These are phyloP conservation scores for Xylariaceae sp. DNA, from an alignment of 2,329 filamentous ascomycete species.

Conservation along the genomic window DNA sequence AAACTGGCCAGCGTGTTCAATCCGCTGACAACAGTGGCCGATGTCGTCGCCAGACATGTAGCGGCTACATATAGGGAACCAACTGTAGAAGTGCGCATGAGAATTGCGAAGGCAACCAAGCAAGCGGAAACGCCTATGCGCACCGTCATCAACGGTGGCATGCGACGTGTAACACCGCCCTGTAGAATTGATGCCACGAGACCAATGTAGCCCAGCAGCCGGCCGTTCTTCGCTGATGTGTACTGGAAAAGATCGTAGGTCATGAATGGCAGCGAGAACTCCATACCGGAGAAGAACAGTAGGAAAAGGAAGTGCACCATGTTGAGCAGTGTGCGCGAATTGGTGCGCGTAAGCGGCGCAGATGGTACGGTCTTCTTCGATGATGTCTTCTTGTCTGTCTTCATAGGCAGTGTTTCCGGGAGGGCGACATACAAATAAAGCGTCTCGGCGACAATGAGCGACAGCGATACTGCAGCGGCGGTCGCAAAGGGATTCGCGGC, in stretches of 20 bases:
- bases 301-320: conserved; percentile 84
- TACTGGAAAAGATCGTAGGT: conserved; percentile 91
- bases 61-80: conserved; percentile 73
- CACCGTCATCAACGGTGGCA: conserved; percentile 75
- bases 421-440: conserved; percentile 77
- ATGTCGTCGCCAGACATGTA: conserved; percentile 79
- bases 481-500: conserved; percentile 89
- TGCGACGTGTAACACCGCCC: conserved; percentile 79
- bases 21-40: conserved; percentile 89
- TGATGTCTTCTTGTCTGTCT: conserved; percentile 33
- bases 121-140: conserved; percentile 74
- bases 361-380: conserved; percentile 24
- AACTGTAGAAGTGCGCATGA: conserved; percentile 64
- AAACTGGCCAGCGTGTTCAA: conserved; percentile 89
- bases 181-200: conserved; percentile 89
- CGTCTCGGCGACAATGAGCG: conserved; percentile 80
- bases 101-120: conserved; percentile 71
- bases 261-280: conserved; percentile 96
- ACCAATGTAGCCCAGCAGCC: conserved; percentile 83
- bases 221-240: conserved; percentile 71
- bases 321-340: conserved; percentile 79
- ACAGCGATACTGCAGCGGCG: conserved; percentile 80
- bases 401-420: conserved; percentile 75
- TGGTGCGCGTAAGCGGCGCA: conserved; percentile 54
- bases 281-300: conserved; percentile 96